A percentile compares a stretch with the other conserved stretches of the same genome.
Evolutionary conservation across 163 green algal genomes (phyloP).

Genomic region (Chloromonas sp.): DNA sequence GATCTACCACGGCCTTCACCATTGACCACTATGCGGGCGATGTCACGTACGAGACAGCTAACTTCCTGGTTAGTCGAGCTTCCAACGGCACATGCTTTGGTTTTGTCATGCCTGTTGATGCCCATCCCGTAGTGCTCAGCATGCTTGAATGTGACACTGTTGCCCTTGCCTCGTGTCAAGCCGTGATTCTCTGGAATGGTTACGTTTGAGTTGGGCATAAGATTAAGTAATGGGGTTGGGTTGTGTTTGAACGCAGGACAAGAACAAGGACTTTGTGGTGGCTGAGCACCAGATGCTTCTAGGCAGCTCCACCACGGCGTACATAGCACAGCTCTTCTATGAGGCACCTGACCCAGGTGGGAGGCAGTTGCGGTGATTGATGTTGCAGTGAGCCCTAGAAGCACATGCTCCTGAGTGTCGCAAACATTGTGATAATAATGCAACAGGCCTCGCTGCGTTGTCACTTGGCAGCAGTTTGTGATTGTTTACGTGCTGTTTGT

Average conservation of each 20-base stretch:
- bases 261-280: constrained; percentile 91
- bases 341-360: constrained; percentile 26
- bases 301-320: constrained; percentile 40
- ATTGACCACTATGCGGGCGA: constrained; percentile 93
- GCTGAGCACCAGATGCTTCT: constrained; percentile 92
- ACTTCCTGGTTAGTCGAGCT: constrained; percentile 69
- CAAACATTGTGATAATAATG: too few species aligned
- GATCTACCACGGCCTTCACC: constrained; percentile 71
- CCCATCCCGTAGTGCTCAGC: too few species aligned
- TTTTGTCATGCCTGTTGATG: background rate
- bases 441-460: too few species aligned
- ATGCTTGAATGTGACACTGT: too few species aligned
- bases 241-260: constrained; percentile 1
- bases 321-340: constrained; percentile 76
- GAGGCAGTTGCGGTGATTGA: background rate
- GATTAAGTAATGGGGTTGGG: background rate
- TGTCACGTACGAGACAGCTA: constrained; percentile 85
- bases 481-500: too few species aligned
- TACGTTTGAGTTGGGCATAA: too few species aligned
- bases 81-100: background rate
- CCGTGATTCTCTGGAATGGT: too few species aligned
- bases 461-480: too few species aligned
- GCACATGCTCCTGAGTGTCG: too few species aligned
- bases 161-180: too few species aligned
- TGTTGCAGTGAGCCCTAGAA: too few species aligned